Conservation (phyloP, 441 rosid species). For the Syzygium malaccense region DNA sequence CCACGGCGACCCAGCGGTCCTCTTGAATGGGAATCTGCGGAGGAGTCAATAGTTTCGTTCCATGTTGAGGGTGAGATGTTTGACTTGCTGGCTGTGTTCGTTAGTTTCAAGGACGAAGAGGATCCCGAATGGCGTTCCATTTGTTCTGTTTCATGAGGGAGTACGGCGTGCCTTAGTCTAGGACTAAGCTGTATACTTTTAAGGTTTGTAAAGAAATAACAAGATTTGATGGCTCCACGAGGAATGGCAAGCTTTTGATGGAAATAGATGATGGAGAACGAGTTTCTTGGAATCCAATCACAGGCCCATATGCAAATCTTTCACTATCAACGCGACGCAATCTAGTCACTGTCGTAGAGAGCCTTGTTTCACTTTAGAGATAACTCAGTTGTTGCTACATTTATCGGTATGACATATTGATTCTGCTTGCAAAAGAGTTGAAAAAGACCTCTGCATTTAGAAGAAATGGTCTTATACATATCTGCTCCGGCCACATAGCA, state of each 20-base stretch:
- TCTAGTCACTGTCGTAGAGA: background rate
- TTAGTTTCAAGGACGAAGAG: rapidly evolving
- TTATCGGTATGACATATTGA: background rate
- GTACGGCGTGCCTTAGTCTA: rapidly evolving
- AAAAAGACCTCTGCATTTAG: background rate
- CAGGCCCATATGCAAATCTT: background rate
- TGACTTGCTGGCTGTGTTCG: background rate
- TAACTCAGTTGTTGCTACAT: background rate
- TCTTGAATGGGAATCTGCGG: background rate
- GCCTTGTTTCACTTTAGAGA: background rate
- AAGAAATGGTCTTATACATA: no score
- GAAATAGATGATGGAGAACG: background rate
- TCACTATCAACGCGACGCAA: rapidly evolving
- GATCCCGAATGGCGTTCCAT: background rate
- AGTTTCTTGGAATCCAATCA: background rate
- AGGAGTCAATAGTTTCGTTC: background rate
- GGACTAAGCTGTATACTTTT: background rate
- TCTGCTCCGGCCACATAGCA: background rate
- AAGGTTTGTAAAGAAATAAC: rapidly evolving
- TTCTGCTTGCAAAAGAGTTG: background rate
- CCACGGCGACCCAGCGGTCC: background rate
- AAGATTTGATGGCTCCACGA: background rate
- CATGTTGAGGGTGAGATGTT: background rate
- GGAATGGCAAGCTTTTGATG: background rate
- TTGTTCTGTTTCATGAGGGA: background rate